These are phyloP conservation scores for Stephanodiscus minutulus DNA, from an alignment of 108 stramenopile genomes.

Conservation along the genomic window DNA sequence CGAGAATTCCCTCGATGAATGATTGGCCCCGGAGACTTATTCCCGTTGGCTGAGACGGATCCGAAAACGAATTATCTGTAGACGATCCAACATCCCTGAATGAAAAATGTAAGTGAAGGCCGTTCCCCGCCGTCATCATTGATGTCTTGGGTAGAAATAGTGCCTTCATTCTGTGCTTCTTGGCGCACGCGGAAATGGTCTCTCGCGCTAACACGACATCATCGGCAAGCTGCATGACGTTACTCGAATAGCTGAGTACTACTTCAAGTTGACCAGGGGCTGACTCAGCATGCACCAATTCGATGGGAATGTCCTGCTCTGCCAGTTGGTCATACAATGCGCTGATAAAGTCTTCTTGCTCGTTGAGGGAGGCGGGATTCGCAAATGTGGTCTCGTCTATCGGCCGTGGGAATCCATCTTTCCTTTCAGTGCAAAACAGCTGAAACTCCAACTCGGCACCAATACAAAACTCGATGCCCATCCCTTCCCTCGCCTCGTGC, in stretches of 20 bases:
- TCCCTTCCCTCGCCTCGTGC: slow-evolving; percentile 36
- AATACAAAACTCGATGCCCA: slow-evolving; percentile 64
- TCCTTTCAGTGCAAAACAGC: slow-evolving; percentile 42
- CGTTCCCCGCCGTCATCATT: slow-evolving; percentile 67
- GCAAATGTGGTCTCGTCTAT: slow-evolving; percentile 71
- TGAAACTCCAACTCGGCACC: slow-evolving; percentile 83
- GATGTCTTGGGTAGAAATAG: slow-evolving; percentile 78
- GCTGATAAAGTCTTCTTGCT: slow-evolving; percentile 73
- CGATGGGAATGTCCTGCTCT: slow-evolving; percentile 69
- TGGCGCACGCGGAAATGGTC: slow-evolving; percentile 69
- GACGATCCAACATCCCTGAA: slow-evolving; percentile 38
- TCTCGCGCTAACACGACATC: slow-evolving; percentile 67
- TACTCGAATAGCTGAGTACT: slow-evolving; percentile 59
- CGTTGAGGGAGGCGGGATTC: slow-evolving; percentile 63
- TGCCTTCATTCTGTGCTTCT: slow-evolving; percentile 53
- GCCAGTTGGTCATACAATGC: slow-evolving; percentile 65
- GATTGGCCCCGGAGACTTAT: slow-evolving; percentile 53
- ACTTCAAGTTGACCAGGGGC: slow-evolving; percentile 84
- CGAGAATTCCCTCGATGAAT: slow-evolving; percentile 79
- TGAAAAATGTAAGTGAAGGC: slow-evolving; percentile 80
- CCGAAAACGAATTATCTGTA: slow-evolving; percentile 44
- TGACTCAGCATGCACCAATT: slow-evolving; percentile 72
- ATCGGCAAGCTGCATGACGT: slow-evolving; percentile 69
- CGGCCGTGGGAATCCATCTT: slow-evolving; percentile 27
- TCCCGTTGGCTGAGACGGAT: slow-evolving; percentile 17